Evolutionary conservation across 2,329 filamentous ascomycete genomes (phyloP).

Genomic region (Septoria petroselini): DNA sequence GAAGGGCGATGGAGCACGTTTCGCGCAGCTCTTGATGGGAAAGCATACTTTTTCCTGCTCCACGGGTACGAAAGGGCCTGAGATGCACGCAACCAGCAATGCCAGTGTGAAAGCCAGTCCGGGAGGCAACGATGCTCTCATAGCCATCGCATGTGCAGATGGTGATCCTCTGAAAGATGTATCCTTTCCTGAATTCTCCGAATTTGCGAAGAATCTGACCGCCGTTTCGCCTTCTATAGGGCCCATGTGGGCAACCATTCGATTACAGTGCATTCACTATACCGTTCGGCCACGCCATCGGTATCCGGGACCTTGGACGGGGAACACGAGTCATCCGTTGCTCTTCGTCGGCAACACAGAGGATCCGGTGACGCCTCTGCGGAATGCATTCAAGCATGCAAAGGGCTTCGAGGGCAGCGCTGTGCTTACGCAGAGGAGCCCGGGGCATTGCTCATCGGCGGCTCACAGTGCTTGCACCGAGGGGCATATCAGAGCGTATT

Average conservation of each 20-base stretch:
- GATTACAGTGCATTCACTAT: conserved; percentile 42
- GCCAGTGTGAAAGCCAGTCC: background rate
- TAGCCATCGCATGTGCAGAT: conserved; percentile 43
- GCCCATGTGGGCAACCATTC: conserved; percentile 40
- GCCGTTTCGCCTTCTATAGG: conserved; percentile 39
- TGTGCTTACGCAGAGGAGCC: conserved; percentile 21
- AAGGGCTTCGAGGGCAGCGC: conserved; percentile 30
- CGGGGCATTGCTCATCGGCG: conserved; percentile 6
- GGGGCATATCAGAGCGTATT: conserved; percentile 1
- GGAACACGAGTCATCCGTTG: conserved; percentile 17
- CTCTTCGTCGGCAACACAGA: conserved; percentile 36
- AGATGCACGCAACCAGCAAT: conserved; percentile 7
- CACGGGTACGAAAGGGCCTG: background rate
- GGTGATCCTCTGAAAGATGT: conserved; percentile 37
- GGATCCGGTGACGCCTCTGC: conserved; percentile 36
- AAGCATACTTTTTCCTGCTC: conserved; percentile 19
- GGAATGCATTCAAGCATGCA: conserved; percentile 36
- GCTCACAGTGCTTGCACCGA: background rate
- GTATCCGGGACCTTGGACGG: background rate
- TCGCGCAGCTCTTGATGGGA: conserved; percentile 30
- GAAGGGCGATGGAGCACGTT: conserved; percentile 32
- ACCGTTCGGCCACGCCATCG: conserved; percentile 33
- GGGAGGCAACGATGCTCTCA: conserved; percentile 23
- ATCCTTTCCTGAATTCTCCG: conserved; percentile 31
- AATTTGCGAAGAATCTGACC: conserved; percentile 38